phyloP scores from a whole-genome alignment of 1,284 basidiomycete genomes.

The Ceratobasidium sp. region DNA sequence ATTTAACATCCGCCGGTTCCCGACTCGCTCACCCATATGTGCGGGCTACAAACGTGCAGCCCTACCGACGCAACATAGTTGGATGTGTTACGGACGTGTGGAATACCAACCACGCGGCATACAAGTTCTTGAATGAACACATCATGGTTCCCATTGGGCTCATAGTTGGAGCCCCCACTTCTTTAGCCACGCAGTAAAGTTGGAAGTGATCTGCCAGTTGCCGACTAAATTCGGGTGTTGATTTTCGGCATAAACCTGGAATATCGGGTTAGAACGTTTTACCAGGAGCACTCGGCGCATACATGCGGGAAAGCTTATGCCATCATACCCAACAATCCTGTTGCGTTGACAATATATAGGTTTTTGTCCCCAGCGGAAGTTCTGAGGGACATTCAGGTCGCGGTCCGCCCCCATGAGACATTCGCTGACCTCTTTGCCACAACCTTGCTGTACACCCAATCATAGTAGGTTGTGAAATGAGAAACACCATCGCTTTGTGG shows the following conservation, averaged over 20 bases:
- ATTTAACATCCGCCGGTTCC: too few species aligned
- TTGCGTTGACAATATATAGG: constrained; percentile 67
- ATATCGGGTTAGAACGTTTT: background rate
- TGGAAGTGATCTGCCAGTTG: constrained; percentile 61
- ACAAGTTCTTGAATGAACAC: too few species aligned
- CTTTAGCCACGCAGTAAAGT: constrained; percentile 61
- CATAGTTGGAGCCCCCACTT: constrained; percentile 59
- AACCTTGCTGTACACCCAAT: constrained; percentile 62
- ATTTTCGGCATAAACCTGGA: constrained; percentile 56
- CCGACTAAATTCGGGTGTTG: constrained; percentile 62
- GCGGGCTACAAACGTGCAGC: too few species aligned
- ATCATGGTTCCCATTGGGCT: constrained; percentile 49
- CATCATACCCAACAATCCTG: constrained; percentile 65
- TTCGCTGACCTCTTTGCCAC: constrained; percentile 59
- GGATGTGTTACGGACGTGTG: too few species aligned
- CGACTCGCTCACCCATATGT: too few species aligned
- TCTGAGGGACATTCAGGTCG: constrained; percentile 46
- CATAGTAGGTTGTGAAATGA: constrained; percentile 62
- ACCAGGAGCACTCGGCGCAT: background rate
- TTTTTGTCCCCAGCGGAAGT: constrained; percentile 61
- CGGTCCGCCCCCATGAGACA: too few species aligned
- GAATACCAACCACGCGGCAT: too few species aligned
- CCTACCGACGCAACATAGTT: too few species aligned
- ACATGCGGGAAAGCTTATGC: constrained; percentile 52
- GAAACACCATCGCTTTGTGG: constrained; percentile 60